These are phyloP conservation scores for Antrodiella citrinella DNA, from an alignment of 768 basidiomycete genomes.

Conservation along the genomic window DNA sequence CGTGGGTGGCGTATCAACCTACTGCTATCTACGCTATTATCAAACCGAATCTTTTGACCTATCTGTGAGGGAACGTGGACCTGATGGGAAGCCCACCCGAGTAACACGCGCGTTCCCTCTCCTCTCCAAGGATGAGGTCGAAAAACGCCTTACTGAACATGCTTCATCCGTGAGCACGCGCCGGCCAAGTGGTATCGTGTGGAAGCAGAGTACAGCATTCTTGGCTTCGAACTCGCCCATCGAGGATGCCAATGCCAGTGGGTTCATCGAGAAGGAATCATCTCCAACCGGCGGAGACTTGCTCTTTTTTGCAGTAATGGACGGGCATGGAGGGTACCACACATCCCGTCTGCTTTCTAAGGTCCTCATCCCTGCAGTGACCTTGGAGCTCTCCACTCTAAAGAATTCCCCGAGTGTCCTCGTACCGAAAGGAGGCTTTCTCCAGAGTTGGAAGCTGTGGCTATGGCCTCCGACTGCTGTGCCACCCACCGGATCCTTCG, in stretches of 20 bases:
- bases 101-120: constrained; percentile 44
- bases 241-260: constrained; percentile 78
- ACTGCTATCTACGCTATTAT: constrained; percentile 45
- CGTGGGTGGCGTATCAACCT: constrained; percentile 49
- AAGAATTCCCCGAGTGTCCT: constrained; percentile 27
- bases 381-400: constrained; percentile 60
- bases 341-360: constrained; percentile 82
- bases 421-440: constrained; percentile 18
- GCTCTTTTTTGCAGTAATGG: constrained; percentile 84
- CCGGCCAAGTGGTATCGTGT: constrained; percentile 48
- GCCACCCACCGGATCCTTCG: constrained; percentile 22
- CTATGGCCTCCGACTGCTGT: constrained; percentile 25
- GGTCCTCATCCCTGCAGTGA: constrained; percentile 77
- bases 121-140: constrained; percentile 44
- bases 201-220: constrained; percentile 73
- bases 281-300: constrained; percentile 61
- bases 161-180: constrained; percentile 37
- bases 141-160: constrained; percentile 50
- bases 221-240: constrained; percentile 85
- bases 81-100: constrained; percentile 56
- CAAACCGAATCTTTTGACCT: constrained; percentile 49
- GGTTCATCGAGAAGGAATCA: constrained; percentile 56
- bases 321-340: constrained; percentile 79
- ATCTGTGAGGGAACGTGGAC: constrained; percentile 41
- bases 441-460: constrained; percentile 32